Conservation (phyloP, 441 rosid genomes). For the Euphorbia neoarborescens region DNA sequence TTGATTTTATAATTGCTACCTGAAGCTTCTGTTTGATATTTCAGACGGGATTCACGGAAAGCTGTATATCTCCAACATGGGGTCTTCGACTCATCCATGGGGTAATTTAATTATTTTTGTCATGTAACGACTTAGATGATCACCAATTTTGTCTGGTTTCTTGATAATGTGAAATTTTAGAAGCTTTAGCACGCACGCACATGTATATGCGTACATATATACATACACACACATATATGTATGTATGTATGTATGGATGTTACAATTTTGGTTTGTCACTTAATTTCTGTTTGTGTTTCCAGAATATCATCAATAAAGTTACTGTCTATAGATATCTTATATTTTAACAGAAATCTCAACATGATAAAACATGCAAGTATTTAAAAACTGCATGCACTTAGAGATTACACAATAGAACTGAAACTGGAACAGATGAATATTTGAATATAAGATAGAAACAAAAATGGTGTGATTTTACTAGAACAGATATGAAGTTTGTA, state of each 20-base stretch:
- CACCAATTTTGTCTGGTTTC: not conserved
- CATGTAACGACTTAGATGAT: not conserved
- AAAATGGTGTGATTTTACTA: not conserved
- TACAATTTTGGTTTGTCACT: not conserved
- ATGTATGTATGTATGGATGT: not conserved
- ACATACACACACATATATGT: not conserved
- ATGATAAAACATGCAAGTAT: too few species aligned
- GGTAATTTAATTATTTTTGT: conserved; percentile 42
- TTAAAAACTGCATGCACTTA: too few species aligned
- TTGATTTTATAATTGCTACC: conserved; percentile 21
- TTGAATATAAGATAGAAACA: not conserved
- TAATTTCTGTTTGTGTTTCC: not conserved
- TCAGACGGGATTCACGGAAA: conserved; percentile 83
- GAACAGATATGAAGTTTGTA: not conserved
- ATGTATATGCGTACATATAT: not conserved
- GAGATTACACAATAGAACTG: too few species aligned
- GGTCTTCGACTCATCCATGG: conserved; percentile 86
- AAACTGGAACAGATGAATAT: not conserved
- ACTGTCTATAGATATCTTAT: not conserved
- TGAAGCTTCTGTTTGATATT: conserved; percentile 27
- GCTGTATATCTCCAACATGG: conserved; percentile 94
- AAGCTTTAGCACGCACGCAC: not conserved
- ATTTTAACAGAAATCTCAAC: too few species aligned
- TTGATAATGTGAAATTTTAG: not conserved
- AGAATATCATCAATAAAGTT: not conserved